Evolutionary conservation across 805 yeast species (phyloP).

Genomic region (Kockiozyma suomiensis): DNA sequence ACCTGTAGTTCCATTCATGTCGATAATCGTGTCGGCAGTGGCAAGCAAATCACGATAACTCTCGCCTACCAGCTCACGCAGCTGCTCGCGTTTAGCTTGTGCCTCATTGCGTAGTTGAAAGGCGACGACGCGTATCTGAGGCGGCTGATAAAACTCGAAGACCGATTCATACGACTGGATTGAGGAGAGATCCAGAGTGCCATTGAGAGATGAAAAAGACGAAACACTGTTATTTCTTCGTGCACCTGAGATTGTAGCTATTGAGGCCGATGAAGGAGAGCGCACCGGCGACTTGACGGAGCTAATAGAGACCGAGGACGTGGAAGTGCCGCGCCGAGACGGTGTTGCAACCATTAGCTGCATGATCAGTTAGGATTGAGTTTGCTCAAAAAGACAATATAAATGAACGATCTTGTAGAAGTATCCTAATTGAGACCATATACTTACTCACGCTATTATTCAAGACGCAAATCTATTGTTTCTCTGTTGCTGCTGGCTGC

Average conservation of each 20-base stretch:
- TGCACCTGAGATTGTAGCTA: background rate
- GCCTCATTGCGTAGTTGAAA: conserved; percentile 26
- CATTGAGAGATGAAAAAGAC: background rate
- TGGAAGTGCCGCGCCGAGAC: background rate
- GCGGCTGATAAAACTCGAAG: conserved; percentile 29
- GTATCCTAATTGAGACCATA: too few relatives aligned
- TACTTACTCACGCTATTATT: too few relatives aligned
- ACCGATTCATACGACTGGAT: conserved; percentile 26
- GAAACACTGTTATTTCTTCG: conserved; percentile 1
- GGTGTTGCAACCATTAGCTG: background rate
- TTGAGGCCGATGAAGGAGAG: background rate
- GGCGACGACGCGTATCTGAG: conserved; percentile 30
- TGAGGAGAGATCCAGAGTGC: conserved; percentile 9
- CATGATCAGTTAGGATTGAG: background rate
- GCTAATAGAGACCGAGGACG: conserved; percentile 6
- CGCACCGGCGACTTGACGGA: background rate
- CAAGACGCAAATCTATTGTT: too few relatives aligned
- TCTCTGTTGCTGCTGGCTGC: too few relatives aligned
- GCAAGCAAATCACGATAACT: conserved; percentile 32
- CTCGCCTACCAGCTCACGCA: conserved; percentile 32
- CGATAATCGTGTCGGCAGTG: conserved; percentile 30
- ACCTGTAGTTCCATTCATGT: conserved; percentile 20
- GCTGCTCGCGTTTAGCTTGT: conserved; percentile 26
- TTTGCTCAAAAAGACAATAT: background rate
- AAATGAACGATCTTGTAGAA: too few relatives aligned